Conservation (phyloP, 169 alveolate species). For the Eimeria falciformis region DNA sequence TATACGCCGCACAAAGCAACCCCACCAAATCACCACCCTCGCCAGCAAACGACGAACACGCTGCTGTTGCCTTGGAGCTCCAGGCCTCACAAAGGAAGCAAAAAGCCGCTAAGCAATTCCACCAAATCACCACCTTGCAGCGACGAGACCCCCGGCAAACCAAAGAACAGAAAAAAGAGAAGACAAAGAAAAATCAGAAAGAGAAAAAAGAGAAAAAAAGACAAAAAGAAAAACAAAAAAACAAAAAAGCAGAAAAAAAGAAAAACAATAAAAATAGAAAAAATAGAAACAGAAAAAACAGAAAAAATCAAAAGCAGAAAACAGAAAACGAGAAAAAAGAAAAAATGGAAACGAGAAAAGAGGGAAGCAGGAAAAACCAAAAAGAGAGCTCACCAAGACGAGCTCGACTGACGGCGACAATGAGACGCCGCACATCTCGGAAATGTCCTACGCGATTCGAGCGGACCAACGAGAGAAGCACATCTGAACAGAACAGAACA, state of each 20-base stretch:
- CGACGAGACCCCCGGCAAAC: no score
- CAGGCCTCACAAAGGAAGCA: no score
- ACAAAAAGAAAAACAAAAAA: not conserved
- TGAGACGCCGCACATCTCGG: slow-evolving; percentile 94
- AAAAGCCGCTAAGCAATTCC: no score
- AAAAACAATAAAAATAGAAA: not conserved
- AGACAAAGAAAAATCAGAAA: not conserved
- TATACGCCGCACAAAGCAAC: no score
- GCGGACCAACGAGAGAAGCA: slow-evolving; percentile 93
- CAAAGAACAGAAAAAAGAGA: not conserved
- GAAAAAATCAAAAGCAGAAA: not conserved
- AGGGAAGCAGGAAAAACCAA: slow-evolving; percentile 78
- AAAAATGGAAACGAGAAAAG: slow-evolving; percentile 23
- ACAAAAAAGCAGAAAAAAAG: not conserved
- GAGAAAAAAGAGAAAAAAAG: not conserved
- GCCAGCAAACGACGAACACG: no score
- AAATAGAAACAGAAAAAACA: not conserved
- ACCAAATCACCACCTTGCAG: no score
- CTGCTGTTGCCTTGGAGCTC: no score
- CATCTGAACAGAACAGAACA: slow-evolving; percentile 71
- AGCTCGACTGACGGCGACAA: slow-evolving; percentile 96
- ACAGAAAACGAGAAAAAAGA: no score
- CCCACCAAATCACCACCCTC: no score
- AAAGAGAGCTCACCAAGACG: slow-evolving; percentile 88
- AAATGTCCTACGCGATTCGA: slow-evolving; percentile 91